These are phyloP conservation scores for Phytopythium boreale DNA, from an alignment of 352 stramenopile species.

Conservation along the genomic window DNA sequence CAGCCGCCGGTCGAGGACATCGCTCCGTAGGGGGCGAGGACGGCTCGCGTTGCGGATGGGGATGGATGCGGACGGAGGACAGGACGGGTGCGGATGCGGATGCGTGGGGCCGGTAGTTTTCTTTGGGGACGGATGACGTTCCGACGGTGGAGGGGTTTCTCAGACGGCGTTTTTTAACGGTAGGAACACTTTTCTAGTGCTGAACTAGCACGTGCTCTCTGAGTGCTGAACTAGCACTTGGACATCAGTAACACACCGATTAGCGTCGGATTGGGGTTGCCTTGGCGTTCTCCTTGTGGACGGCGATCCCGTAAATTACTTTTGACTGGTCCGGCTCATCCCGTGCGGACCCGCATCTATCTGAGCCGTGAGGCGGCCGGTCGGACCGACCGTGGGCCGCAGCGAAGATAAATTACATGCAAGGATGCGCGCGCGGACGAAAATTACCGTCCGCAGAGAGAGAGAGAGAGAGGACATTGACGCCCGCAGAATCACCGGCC, in stretches of 20 bases:
- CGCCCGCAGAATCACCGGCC: neutral
- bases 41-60: neutral
- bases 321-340: no score
- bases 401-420: no score
- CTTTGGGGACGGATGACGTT: neutral
- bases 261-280: neutral
- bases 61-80: neutral
- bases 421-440: no score
- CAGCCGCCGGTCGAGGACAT: conserved; percentile 42
- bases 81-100: neutral
- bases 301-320: no score
- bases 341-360: no score
- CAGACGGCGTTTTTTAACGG: neutral
- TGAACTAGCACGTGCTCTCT: no score
- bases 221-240: no score
- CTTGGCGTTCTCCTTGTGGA: neutral
- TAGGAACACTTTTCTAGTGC: no score
- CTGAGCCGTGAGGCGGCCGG: no score
- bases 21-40: conserved; percentile 25
- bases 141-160: neutral
- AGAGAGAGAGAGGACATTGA: neutral
- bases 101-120: neutral
- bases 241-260: neutral
- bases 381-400: no score
- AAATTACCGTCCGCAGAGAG: no score